A percentile compares a stretch with the other conserved stretches of the same genome.
phyloP scores from a whole-genome alignment of 2,329 filamentous ascomycete genomes.

The Davidsoniella eucalypti region DNA sequence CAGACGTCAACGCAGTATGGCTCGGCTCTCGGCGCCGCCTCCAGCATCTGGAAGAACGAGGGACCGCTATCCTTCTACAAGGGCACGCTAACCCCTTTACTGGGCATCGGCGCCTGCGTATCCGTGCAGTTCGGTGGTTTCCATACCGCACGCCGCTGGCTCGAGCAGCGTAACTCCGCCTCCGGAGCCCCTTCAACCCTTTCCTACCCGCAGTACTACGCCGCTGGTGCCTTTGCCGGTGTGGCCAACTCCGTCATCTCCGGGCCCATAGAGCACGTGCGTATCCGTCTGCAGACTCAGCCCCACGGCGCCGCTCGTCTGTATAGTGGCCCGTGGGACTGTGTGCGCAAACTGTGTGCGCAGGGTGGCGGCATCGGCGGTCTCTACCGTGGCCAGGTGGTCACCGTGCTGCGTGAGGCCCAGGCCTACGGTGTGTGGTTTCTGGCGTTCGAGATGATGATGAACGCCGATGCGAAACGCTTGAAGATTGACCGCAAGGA shows the following conservation, averaged over 20 bases:
- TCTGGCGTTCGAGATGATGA: slow-evolving; percentile 83
- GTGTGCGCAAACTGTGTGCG: slow-evolving; percentile 64
- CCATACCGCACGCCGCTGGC: slow-evolving; percentile 72
- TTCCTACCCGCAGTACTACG: slow-evolving; percentile 74
- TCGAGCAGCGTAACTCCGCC: slow-evolving; percentile 60
- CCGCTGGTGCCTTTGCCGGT: slow-evolving; percentile 80
- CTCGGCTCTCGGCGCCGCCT: slow-evolving; percentile 63
- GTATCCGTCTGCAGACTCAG: slow-evolving; percentile 90
- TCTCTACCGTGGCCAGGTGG: slow-evolving; percentile 72
- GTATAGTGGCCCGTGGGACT: slow-evolving; percentile 77
- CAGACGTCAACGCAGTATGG: slow-evolving; percentile 76
- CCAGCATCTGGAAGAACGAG: slow-evolving; percentile 73
- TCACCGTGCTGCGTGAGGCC: slow-evolving; percentile 77
- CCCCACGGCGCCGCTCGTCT: slow-evolving; percentile 67
- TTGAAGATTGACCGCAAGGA: slow-evolving; percentile 62
- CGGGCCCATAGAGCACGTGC: slow-evolving; percentile 87
- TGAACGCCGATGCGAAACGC: slow-evolving; percentile 72
- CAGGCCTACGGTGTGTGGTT: slow-evolving; percentile 97
- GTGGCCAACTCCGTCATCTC: slow-evolving; percentile 79
- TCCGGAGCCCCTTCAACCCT: slow-evolving; percentile 40
- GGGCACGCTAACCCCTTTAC: slow-evolving; percentile 81
- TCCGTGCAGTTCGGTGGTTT: slow-evolving; percentile 98
- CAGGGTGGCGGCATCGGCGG: slow-evolving; percentile 52
- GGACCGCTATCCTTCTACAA: slow-evolving; percentile 94
- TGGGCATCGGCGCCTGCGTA: slow-evolving; percentile 92